Percentiles rank a stretch among this genome's conserved stretches.
These are phyloP conservation scores for Inga laurina DNA, from an alignment of 306 rosid genomes.

Conservation along the genomic window DNA sequence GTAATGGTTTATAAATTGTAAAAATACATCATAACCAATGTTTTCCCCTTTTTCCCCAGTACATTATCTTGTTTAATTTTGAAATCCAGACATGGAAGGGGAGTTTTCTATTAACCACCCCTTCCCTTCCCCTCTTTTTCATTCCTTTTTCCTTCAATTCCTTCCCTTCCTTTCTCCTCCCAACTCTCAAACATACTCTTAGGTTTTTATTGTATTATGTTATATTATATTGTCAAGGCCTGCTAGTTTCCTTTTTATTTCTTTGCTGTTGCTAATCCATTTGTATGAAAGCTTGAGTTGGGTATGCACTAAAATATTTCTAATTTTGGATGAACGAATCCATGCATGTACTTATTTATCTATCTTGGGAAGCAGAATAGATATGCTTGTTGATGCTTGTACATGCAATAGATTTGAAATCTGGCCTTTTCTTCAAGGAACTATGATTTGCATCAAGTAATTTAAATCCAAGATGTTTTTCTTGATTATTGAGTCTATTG, in stretches of 20 bases:
- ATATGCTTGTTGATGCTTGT: neutral
- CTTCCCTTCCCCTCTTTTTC: neutral
- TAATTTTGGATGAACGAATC: neutral
- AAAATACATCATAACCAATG: neutral
- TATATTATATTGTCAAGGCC: neutral
- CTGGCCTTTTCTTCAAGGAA: conserved; percentile 16
- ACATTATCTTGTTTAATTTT: neutral
- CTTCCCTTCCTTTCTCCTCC: neutral
- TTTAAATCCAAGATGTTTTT: conserved; percentile 17
- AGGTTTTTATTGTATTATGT: neutral
- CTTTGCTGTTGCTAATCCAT: neutral
- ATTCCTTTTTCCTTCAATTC: neutral
- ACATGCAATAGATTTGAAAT: neutral
- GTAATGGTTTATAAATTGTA: neutral
- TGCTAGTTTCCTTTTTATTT: neutral
- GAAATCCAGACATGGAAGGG: neutral
- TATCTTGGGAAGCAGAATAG: neutral
- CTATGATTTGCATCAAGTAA: conserved; percentile 13
- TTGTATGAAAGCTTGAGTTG: neutral
- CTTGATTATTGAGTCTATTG: neutral
- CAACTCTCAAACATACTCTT: neutral
- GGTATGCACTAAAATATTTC: neutral
- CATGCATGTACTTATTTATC: neutral
- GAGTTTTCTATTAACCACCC: neutral
- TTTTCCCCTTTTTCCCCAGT: neutral